Evolutionary conservation across 202 grass and related monocot genomes (phyloP).

Genomic region (Digitaria exilis): DNA sequence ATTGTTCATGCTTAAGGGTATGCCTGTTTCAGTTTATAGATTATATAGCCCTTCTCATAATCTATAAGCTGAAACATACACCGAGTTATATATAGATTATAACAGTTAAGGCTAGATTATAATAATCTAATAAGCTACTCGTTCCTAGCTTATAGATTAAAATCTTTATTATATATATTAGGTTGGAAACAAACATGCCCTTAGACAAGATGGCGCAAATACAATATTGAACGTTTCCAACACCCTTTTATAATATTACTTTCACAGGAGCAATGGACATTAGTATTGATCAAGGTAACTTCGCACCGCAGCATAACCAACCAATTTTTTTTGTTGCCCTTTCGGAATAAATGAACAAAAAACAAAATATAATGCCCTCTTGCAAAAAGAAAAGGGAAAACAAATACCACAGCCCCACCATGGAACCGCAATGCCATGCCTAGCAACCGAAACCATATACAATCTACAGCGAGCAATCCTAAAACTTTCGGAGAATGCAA

Average conservation of each 20-base stretch:
- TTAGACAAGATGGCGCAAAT: too few relatives aligned
- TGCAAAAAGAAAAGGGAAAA: background rate
- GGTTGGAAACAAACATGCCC: too few relatives aligned
- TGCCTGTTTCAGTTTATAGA: too few relatives aligned
- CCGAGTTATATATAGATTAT: too few relatives aligned
- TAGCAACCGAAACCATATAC: conserved; percentile 40
- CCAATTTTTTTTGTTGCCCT: background rate
- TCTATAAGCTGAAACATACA: too few relatives aligned
- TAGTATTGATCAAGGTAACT: background rate
- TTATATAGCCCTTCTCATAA: too few relatives aligned
- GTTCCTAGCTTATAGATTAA: too few relatives aligned
- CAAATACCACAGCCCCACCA: conserved; percentile 5
- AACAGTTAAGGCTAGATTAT: too few relatives aligned
- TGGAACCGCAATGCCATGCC: background rate
- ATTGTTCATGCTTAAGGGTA: too few relatives aligned
- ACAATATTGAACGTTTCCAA: background rate
- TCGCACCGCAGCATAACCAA: background rate
- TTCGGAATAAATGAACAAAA: conserved; percentile 13
- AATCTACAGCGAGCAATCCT: conserved; percentile 30
- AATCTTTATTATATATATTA: too few relatives aligned
- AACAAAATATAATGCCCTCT: background rate
- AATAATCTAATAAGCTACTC: too few relatives aligned
- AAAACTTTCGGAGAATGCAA: conserved; percentile 10
- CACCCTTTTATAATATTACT: background rate
- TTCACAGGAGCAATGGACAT: background rate